Percentiles rank a stretch among this genome's conserved stretches.
phyloP scores from a whole-genome alignment of 2,329 filamentous ascomycete genomes.

The Cordyceps cateniannulata region DNA sequence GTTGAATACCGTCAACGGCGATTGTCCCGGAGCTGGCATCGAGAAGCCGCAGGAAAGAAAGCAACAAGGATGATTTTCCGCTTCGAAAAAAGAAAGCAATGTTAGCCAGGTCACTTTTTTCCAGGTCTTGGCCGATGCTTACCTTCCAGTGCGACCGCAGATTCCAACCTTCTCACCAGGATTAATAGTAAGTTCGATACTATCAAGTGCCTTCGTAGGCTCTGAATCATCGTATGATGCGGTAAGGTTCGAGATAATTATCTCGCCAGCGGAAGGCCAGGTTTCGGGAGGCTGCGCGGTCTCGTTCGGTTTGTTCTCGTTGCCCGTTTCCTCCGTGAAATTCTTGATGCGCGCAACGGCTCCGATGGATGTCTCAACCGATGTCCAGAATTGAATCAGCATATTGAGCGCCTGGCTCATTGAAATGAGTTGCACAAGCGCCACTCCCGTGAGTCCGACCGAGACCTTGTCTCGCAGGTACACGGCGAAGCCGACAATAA shows the following conservation, averaged over 20 bases:
- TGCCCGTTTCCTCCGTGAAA: slow-evolving; percentile 23
- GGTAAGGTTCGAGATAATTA: slow-evolving; percentile 22
- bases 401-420: slow-evolving; percentile 29
- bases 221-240: slow-evolving; percentile 21
- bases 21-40: slow-evolving; percentile 33
- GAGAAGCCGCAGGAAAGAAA: slow-evolving; percentile 42
- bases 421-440: slow-evolving; percentile 25
- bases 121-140: slow-evolving; percentile 12
- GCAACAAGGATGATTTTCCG: slow-evolving; percentile 44
- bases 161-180: slow-evolving; percentile 43
- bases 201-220: slow-evolving; percentile 18
- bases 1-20: slow-evolving; percentile 35
- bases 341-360: slow-evolving; percentile 29
- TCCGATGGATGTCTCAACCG: slow-evolving; percentile 31
- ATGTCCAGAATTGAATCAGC: slow-evolving; percentile 31
- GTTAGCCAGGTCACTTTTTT: background rate
- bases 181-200: slow-evolving; percentile 19
- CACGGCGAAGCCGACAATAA: slow-evolving; percentile 42
- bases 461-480: slow-evolving; percentile 21
- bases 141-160: slow-evolving; percentile 41
- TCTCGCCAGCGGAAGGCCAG: slow-evolving; percentile 26
- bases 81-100: slow-evolving; percentile 22
- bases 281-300: slow-evolving; percentile 15
- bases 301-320: slow-evolving; percentile 22
- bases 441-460: slow-evolving; percentile 27